phyloP scores from a whole-genome alignment of 345 rosid genomes.

The Acer negundo region DNA sequence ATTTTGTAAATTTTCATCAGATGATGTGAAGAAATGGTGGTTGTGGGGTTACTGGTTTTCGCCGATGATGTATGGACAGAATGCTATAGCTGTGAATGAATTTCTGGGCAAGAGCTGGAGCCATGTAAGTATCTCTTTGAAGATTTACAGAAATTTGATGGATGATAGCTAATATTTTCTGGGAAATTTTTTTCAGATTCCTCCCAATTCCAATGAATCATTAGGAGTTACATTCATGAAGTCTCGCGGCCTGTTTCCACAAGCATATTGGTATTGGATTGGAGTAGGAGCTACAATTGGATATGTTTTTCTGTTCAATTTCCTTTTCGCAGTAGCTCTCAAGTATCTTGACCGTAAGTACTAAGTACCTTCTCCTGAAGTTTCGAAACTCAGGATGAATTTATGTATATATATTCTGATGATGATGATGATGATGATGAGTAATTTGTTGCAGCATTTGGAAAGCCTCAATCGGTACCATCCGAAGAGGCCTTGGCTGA shows the following conservation, averaged over 20 bases:
- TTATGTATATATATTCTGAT: constrained; percentile 17
- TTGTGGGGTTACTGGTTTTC: constrained; percentile 74
- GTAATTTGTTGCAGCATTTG: constrained; percentile 49
- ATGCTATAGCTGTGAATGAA: constrained; percentile 63
- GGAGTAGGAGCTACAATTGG: constrained; percentile 73
- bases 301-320: constrained; percentile 58
- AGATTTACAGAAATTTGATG: background rate
- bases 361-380: constrained; percentile 13
- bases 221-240: constrained; percentile 68
- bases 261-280: constrained; percentile 87
- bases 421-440: background rate
- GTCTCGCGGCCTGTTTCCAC: constrained; percentile 67
- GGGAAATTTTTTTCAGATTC: constrained; percentile 40
- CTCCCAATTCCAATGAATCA: constrained; percentile 54
- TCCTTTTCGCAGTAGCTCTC: constrained; percentile 67
- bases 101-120: constrained; percentile 64
- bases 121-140: constrained; percentile 40
- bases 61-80: constrained; percentile 67
- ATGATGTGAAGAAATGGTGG: constrained; percentile 62
- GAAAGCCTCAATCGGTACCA: constrained; percentile 57
- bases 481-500: constrained; percentile 49
- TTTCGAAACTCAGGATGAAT: background rate
- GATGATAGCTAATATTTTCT: background rate
- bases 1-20: constrained; percentile 29
- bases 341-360: constrained; percentile 73